These are phyloP conservation scores for Takashimella koratensis DNA, from an alignment of 1,284 basidiomycete genomes.

Conservation along the genomic window DNA sequence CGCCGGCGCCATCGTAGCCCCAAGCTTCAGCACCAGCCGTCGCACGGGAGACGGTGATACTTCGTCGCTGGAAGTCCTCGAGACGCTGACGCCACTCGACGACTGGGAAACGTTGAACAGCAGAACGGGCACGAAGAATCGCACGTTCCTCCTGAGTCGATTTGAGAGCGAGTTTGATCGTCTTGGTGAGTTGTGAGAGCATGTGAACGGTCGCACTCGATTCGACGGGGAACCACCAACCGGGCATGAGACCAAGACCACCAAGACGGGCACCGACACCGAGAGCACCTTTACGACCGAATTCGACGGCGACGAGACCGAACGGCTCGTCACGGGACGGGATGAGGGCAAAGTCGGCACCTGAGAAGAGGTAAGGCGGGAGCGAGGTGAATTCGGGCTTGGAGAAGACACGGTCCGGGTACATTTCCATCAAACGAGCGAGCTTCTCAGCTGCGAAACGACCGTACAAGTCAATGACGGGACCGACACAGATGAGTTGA, in stretches of 20 bases:
- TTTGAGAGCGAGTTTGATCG: conserved; percentile 86
- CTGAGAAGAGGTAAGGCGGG: conserved; percentile 87
- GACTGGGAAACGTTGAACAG: conserved; percentile 90
- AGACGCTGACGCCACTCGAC: conserved; percentile 92
- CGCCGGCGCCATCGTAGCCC: conserved; percentile 49
- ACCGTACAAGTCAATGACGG: conserved; percentile 89
- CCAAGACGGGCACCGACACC: conserved; percentile 89
- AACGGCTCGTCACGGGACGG: conserved; percentile 93
- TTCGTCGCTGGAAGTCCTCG: conserved; percentile 87
- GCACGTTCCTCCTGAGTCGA: conserved; percentile 85
- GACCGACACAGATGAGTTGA: conserved; percentile 82
- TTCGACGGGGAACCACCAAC: conserved; percentile 97
- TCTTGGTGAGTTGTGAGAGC: conserved; percentile 90
- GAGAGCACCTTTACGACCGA: conserved; percentile 88
- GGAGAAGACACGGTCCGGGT: conserved; percentile 85
- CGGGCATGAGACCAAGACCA: conserved; percentile 91
- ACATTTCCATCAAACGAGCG: conserved; percentile 85
- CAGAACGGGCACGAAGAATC: conserved; percentile 82
- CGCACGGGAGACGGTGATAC: conserved; percentile 66
- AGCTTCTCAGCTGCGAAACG: conserved; percentile 91
- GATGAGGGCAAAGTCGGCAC: conserved; percentile 89
- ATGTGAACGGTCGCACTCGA: conserved; percentile 84
- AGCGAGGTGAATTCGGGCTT: conserved; percentile 91
- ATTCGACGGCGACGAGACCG: conserved; percentile 89
- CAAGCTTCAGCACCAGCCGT: conserved; percentile 70